These are phyloP conservation scores for Phytophthora kernoviae DNA, from an alignment of 352 stramenopile genomes.

Conservation along the genomic window DNA sequence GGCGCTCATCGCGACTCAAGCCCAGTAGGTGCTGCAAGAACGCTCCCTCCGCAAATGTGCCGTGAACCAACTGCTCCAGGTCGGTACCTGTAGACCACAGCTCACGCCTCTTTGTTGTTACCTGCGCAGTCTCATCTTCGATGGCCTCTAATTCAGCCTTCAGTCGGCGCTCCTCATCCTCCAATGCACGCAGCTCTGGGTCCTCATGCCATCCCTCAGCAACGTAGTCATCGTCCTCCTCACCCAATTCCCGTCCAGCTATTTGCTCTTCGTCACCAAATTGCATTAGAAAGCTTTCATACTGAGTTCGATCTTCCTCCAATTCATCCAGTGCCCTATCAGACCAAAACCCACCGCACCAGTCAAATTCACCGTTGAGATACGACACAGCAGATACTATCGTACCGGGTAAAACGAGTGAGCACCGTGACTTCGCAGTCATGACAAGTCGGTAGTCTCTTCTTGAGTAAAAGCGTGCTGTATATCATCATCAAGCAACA, in stretches of 20 bases:
- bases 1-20: slow-evolving; percentile 73
- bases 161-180: slow-evolving; percentile 67
- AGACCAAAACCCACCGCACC: slow-evolving; percentile 11
- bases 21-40: slow-evolving; percentile 80
- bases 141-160: slow-evolving; percentile 58
- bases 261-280: slow-evolving; percentile 41
- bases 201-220: slow-evolving; percentile 47
- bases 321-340: slow-evolving; percentile 48
- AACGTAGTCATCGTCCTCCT: slow-evolving; percentile 36
- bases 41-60: slow-evolving; percentile 73
- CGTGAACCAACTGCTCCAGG: slow-evolving; percentile 71
- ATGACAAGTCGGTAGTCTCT: slow-evolving; percentile 77
- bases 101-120: slow-evolving; percentile 62
- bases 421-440: slow-evolving; percentile 66
- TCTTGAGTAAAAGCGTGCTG: slow-evolving; percentile 60
- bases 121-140: slow-evolving; percentile 58
- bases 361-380: slow-evolving; percentile 10
- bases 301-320: slow-evolving; percentile 55
- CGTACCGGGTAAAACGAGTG: slow-evolving; percentile 57
- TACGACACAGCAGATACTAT: neutral
- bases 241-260: slow-evolving; percentile 19
- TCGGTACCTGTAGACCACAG: slow-evolving; percentile 78
- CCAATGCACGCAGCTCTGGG: slow-evolving; percentile 53
- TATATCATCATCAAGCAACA: slow-evolving; percentile 16
- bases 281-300: slow-evolving; percentile 59